phyloP scores from a whole-genome alignment of 768 basidiomycete genomes.

The Psilocybe cubensis region DNA sequence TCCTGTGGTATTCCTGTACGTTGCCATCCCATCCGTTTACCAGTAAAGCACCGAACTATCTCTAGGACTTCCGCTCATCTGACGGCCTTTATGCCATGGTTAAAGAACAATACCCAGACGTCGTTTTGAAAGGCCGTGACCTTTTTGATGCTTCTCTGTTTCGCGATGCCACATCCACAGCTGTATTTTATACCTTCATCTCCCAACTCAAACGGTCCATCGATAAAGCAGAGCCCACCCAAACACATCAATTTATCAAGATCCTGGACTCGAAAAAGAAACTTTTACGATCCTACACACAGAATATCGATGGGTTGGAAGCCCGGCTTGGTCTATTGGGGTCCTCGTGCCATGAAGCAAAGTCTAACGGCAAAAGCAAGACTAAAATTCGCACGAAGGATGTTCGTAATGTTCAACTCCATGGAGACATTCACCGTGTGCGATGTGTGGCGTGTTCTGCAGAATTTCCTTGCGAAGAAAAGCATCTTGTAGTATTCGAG shows the following conservation, averaged over 20 bases:
- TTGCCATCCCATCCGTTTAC: conserved; percentile 13
- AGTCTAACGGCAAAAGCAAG: conserved; percentile 65
- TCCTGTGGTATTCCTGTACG: conserved; percentile 95
- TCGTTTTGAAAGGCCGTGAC: conserved; percentile 89
- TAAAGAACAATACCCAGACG: conserved; percentile 81
- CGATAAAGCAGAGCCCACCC: conserved; percentile 77
- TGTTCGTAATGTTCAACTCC: conserved; percentile 89
- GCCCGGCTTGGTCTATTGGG: conserved; percentile 76
- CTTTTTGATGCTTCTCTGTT: conserved; percentile 94
- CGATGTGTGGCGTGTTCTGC: conserved; percentile 86
- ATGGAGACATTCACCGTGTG: conserved; percentile 92
- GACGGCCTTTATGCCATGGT: conserved; percentile 92
- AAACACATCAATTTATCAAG: conserved; percentile 89
- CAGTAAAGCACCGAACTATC: conserved; percentile 10
- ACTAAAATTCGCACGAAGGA: conserved; percentile 67
- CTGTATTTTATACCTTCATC: conserved; percentile 95
- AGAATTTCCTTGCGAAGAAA: conserved; percentile 69
- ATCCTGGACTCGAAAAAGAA: conserved; percentile 83
- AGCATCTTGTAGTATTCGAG: conserved; percentile 66
- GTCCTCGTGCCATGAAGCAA: conserved; percentile 58
- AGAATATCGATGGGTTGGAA: conserved; percentile 97
- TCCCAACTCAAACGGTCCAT: conserved; percentile 86
- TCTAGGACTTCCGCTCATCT: conserved; percentile 93
- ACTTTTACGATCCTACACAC: conserved; percentile 90
- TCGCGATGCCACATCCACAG: conserved; percentile 80